These are phyloP conservation scores for Pythium dissimile DNA, from an alignment of 352 stramenopile species.

Conservation along the genomic window DNA sequence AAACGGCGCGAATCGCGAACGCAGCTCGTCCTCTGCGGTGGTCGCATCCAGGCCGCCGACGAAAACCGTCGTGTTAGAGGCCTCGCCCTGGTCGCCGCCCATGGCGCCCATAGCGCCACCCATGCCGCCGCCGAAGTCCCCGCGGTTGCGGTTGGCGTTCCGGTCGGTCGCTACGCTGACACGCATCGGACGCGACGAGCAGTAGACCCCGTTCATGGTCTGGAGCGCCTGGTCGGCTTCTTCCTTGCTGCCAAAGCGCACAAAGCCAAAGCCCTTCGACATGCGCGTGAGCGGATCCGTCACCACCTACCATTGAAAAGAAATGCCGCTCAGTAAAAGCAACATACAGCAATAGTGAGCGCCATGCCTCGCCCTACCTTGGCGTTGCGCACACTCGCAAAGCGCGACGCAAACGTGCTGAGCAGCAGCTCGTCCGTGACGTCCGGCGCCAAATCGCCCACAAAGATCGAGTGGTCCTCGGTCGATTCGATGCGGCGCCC, in stretches of 20 bases:
- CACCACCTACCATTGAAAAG: constrained; percentile 44
- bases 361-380: constrained; percentile 36
- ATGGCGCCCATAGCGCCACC: constrained; percentile 5
- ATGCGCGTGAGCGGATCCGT: constrained; percentile 86
- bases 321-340: neutral
- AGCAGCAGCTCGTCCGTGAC: constrained; percentile 88
- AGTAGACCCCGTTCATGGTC: constrained; percentile 90
- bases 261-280: constrained; percentile 92
- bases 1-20: constrained; percentile 68
- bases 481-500: constrained; percentile 80
- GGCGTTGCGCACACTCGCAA: constrained; percentile 76
- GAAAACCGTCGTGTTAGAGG: constrained; percentile 90
- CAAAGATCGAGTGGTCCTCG: constrained; percentile 90
- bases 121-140: constrained; percentile 22
- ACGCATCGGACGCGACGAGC: constrained; percentile 85
- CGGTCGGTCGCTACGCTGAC: constrained; percentile 88
- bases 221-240: constrained; percentile 85
- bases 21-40: constrained; percentile 83
- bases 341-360: neutral
- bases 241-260: constrained; percentile 86
- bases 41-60: constrained; percentile 83
- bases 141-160: constrained; percentile 25
- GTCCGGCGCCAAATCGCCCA: constrained; percentile 88
- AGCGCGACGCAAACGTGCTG: constrained; percentile 76
- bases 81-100: constrained; percentile 44